Percentiles rank a stretch among this genome's conserved stretches.
Conservation (phyloP, 371 early-diverging fungal genomes). For the Amoeboradix gromovi region DNA sequence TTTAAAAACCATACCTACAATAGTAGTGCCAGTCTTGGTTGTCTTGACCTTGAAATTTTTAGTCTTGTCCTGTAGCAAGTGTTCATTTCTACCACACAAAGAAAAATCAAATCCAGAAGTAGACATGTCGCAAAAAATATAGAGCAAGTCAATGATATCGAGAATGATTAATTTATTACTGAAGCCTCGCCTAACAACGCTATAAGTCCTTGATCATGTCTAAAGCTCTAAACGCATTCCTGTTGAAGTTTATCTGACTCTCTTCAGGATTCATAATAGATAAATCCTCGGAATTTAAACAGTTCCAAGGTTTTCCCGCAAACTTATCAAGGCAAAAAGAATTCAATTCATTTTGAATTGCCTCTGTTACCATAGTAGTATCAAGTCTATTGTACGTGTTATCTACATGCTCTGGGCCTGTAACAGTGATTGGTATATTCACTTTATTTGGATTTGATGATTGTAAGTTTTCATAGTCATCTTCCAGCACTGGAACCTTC, state of each 20-base stretch:
- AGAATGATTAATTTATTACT: not conserved
- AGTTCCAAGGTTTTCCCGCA: not conserved
- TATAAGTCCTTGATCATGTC: not conserved
- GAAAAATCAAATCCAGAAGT: not conserved
- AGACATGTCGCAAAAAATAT: not conserved
- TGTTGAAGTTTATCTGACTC: not conserved
- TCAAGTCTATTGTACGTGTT: too few species aligned
- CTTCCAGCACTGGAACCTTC: not conserved
- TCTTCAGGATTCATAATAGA: not conserved
- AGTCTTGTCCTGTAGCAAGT: not conserved
- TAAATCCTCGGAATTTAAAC: not conserved
- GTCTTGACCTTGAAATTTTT: conserved; percentile 16
- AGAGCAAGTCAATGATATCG: too few species aligned
- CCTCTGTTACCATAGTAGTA: not conserved
- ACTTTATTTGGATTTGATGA: not conserved
- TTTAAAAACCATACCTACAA: conserved; percentile 76
- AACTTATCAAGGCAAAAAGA: not conserved
- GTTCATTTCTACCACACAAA: not conserved
- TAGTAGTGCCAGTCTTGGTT: conserved; percentile 95
- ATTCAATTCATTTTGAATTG: not conserved
- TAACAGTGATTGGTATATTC: not conserved
- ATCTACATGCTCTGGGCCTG: not conserved
- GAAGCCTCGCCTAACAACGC: not conserved
- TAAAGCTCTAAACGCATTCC: not conserved
- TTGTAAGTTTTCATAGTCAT: not conserved